Base-by-base conservation (phyloP, 495 filamentous ascomycete genomes). In the Talaromyces stipitatus region DNA sequence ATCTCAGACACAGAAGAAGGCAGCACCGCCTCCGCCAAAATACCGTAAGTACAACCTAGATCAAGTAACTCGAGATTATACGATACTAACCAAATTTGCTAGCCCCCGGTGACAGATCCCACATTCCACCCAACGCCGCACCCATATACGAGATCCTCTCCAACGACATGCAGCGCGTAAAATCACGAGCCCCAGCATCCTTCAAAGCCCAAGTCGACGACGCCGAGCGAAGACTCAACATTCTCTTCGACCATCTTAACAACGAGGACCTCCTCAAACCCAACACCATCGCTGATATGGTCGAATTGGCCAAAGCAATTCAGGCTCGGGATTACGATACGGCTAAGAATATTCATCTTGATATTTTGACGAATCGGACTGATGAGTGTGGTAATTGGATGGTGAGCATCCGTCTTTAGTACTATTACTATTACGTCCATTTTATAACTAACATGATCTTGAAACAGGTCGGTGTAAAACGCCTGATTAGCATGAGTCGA, bases 161-260 rank as follows among this genome's bases (percentile, higher is more conserved):
- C 50, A 77, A 77, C 41, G 92, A 97, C 58, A 91, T 98, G 82
- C 85, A 91, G 63, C 85, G 90, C 26, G 87, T 98, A 55, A 91
- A 92, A 58, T 66, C 82, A 50, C 84, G 86, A 53, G 95, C 95
- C 0, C 94, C 94, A 3, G 72, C 84, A 14, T 78, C 84, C 4
- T 97, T 92, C 76, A 85, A 87, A 63, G 77, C 82, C 22, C 90
- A 96, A 66, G 90, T 97, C 36, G 86, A 87, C 50, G 92, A 98
- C 67, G 94, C 91, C 3, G 90, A 96, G 66, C 95, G 95, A 70
- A 82, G 92, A 43, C 78, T 98, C 56, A 88, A 86, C 60, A 86
- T 95, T 54, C 80, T 98, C 9, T 98, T 96, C 72, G 91, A 97
- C 64, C 91, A 96, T 69, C 77, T 98, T 51, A 97, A 97, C 77